Evolutionary conservation across 1,284 basidiomycete species (phyloP), one percentile per base, ranked within the genome.

Genomic region (Agroathelia rolfsii): DNA sequence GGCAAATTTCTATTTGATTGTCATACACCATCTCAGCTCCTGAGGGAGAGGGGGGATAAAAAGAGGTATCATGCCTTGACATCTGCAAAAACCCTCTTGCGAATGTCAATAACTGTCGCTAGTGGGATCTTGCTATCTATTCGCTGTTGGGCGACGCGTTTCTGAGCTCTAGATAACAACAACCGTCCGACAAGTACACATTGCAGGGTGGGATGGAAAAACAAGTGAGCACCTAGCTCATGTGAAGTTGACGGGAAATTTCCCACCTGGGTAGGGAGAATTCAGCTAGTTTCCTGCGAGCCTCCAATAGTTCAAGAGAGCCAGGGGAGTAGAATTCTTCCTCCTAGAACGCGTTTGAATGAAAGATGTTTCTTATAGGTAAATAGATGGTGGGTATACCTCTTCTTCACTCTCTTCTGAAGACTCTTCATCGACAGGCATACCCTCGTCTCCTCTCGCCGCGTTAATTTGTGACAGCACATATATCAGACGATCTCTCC

Each of bases 301-400:
- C 79, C 47, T 84, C 72, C 25, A 97, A 66, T 32, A 99, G 70
- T 42, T 83, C 85, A 6, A 89, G 62, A 2, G 87, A 75, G 3
- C 94, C 94, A 38, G 88, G 85, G 3, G 94, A 86, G 56, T 93
- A 98, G 62, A 98, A 98, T 52, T 98, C 95, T 52, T 95, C 93
- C 51, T 86, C 76, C 67, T 84, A 45, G 22, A 26, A 35, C 20
- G 34, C 28, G 30, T 32, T 30, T 12, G 20, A 28, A 39, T 25
- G 35, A 34, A 35, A 16, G 5, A 32, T 20, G 6, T 11, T 8
- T 8, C 17, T 22, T 5, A 14, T 8, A 28, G 9, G 10, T 21
- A 37, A 19, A 22, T 24, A 25, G 10, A 15, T 23, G 18, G 7
- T 5, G n/a, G n/a, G n/a, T 67, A 31, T 42, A 79, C 84, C 62